Conservation (phyloP, 2,329 filamentous ascomycete genomes). For the Arachnomyces sp. region DNA sequence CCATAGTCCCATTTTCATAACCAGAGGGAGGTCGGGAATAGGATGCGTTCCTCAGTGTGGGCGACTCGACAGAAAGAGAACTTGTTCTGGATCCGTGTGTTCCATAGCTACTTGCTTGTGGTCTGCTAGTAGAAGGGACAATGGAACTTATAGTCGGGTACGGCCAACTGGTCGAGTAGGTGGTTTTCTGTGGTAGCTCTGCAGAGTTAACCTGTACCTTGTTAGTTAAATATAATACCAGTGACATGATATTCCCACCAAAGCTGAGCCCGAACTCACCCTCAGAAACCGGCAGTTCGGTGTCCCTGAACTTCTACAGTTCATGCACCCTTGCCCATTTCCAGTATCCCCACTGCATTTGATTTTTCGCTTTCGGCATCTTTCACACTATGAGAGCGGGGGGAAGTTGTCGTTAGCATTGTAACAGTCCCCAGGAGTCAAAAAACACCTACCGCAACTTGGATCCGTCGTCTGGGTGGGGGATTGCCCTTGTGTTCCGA, state of each 20-base stretch:
- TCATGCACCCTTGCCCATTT: slow-evolving; percentile 68
- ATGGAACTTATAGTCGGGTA: slow-evolving; percentile 18
- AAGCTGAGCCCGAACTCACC: slow-evolving; percentile 40
- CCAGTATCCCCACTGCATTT: slow-evolving; percentile 82
- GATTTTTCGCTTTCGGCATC: slow-evolving; percentile 91
- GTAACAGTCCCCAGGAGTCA: neutral
- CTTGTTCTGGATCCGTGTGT: slow-evolving; percentile 1
- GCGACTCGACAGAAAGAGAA: slow-evolving; percentile 1
- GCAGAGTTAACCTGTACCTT: slow-evolving; percentile 27
- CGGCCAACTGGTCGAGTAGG: slow-evolving; percentile 17
- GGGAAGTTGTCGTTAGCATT: neutral
- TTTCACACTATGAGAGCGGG: slow-evolving; percentile 54
- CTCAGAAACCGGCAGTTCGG: slow-evolving; percentile 68
- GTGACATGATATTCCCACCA: neutral
- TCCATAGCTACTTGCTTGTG: neutral
- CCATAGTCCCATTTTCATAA: slow-evolving; percentile 21
- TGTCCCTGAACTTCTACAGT: slow-evolving; percentile 67
- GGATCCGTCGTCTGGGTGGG: slow-evolving; percentile 44
- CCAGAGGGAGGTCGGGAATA: slow-evolving; percentile 12
- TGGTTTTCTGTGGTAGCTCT: slow-evolving; percentile 18
- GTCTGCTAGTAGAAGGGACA: slow-evolving; percentile 8
- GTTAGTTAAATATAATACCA: neutral
- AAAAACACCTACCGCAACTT: slow-evolving; percentile 40
- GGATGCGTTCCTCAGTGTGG: neutral
- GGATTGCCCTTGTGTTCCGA: slow-evolving; percentile 31